Conservation (phyloP, 768 basidiomycete species). For the Neoboletus brunneissimus region DNA sequence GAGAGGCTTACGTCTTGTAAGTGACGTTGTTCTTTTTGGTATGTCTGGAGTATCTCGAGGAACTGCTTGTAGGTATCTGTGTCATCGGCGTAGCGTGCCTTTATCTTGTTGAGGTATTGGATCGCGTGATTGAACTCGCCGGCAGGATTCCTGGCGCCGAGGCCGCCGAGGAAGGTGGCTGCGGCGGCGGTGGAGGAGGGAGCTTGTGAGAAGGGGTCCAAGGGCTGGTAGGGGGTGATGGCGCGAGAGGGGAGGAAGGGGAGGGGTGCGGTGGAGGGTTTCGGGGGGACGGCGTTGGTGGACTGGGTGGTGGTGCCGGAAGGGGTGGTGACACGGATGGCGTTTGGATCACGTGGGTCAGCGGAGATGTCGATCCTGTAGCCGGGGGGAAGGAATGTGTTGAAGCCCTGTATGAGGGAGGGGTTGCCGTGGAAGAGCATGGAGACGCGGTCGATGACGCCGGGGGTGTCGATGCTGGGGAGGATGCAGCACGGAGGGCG, state of each 20-base stretch:
- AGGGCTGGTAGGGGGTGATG: constrained; percentile 44
- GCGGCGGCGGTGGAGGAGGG: constrained; percentile 55
- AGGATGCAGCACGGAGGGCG: constrained; percentile 8
- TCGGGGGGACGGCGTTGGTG: constrained; percentile 39
- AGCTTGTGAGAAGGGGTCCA: constrained; percentile 45
- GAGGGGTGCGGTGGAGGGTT: constrained; percentile 24
- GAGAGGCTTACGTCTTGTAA: constrained; percentile 59
- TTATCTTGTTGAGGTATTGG: constrained; percentile 98
- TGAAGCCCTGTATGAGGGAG: constrained; percentile 92
- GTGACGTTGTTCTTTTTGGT: constrained; percentile 80
- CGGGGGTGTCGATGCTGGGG: constrained; percentile 90
- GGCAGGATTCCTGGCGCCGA: constrained; percentile 48
- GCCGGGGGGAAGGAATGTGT: constrained; percentile 92
- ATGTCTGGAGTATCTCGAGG: constrained; percentile 82
- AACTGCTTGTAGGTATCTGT: constrained; percentile 93
- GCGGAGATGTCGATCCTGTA: constrained; percentile 87
- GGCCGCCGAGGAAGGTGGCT: constrained; percentile 62
- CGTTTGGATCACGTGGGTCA: constrained; percentile 66
- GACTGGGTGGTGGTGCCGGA: constrained; percentile 67
- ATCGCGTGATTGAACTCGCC: constrained; percentile 93
- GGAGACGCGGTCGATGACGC: constrained; percentile 94
- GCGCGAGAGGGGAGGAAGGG: constrained; percentile 43
- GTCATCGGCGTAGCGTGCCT: constrained; percentile 82
- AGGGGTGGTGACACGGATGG: constrained; percentile 81
- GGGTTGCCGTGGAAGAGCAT: constrained; percentile 90